phyloP scores from a whole-genome alignment of 441 rosid genomes.

The Pelargonium fulgidum region DNA sequence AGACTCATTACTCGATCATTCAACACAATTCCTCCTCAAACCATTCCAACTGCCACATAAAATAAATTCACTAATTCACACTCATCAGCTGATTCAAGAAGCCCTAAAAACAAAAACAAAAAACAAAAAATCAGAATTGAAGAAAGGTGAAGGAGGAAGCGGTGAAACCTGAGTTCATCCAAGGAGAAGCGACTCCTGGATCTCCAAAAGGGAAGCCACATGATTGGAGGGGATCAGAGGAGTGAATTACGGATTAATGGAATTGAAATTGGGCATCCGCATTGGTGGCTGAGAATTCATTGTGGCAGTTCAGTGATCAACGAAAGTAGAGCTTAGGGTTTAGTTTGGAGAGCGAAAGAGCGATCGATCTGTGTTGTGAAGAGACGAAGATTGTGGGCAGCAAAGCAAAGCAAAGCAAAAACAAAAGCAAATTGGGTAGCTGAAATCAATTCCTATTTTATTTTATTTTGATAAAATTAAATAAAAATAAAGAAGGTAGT shows the following conservation, averaged over 20 bases:
- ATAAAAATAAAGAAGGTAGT: no score
- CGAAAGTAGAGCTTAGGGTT: slow-evolving; percentile 6
- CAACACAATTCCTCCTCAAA: background rate
- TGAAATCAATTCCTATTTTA: no score
- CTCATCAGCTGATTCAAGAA: background rate
- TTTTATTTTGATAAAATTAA: no score
- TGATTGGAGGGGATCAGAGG: slow-evolving; percentile 49
- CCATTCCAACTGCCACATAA: background rate
- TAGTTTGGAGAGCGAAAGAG: background rate
- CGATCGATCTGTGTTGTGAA: no score
- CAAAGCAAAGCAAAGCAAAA: no score
- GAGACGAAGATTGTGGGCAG: no score
- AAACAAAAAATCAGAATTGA: background rate
- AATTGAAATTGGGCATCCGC: background rate
- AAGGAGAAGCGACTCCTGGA: slow-evolving; percentile 94
- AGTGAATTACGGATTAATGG: background rate
- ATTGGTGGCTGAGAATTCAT: background rate
- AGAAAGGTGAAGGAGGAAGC: background rate
- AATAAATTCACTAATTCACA: background rate
- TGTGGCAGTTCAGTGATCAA: background rate
- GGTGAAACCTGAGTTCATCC: slow-evolving; percentile 78
- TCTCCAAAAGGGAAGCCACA: slow-evolving; percentile 91
- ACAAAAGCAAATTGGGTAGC: no score
- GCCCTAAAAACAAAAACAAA: slow-evolving; percentile 1
- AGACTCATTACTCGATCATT: background rate